phyloP scores from a whole-genome alignment of 2,329 filamentous ascomycete genomes.

The Cladosporium halotolerans region DNA sequence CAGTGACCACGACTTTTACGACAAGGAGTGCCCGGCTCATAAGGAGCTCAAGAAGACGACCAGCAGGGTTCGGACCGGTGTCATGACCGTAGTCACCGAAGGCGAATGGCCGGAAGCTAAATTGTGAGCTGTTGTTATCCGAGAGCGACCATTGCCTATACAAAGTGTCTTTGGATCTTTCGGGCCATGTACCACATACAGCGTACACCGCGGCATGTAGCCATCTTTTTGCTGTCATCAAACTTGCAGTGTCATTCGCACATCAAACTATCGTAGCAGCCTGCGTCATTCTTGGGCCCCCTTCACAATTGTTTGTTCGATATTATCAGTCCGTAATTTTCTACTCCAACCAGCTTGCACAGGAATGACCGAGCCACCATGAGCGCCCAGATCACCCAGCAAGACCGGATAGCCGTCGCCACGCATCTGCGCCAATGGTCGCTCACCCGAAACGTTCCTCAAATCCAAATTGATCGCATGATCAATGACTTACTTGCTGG shows the following conservation, averaged over 20 bases:
- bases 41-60: conserved; percentile 40
- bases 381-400: neutral
- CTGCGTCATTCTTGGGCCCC: no score
- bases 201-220: no score
- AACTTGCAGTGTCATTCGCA: no score
- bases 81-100: conserved; percentile 26
- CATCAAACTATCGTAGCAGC: no score
- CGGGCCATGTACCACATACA: no score
- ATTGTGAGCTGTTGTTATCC: neutral
- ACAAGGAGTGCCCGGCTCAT: conserved; percentile 54
- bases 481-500: neutral
- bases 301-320: no score
- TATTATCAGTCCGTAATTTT: no score
- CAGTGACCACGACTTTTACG: conserved; percentile 65
- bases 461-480: neutral
- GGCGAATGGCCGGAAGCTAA: conserved; percentile 23
- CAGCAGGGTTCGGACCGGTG: conserved; percentile 20
- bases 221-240: no score
- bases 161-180: no score
- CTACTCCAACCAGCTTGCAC: no score
- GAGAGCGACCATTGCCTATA: no score
- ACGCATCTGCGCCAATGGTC: neutral
- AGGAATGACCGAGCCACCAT: neutral
- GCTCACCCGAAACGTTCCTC: neutral
- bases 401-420: neutral